Evolutionary conservation across 2,329 filamentous ascomycete species (phyloP).

Genomic region (Xylariaceae sp.): DNA sequence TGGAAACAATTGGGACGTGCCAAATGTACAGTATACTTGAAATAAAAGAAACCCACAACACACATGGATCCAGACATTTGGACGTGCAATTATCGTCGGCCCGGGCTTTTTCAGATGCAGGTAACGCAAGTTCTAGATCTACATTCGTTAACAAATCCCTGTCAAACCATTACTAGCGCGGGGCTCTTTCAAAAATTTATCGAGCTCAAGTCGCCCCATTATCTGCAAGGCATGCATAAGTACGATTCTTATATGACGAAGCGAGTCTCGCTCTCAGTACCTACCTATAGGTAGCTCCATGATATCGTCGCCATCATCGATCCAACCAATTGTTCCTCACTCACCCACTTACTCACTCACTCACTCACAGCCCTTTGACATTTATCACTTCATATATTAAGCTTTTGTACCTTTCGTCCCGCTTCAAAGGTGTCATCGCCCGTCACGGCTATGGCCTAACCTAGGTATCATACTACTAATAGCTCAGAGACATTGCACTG

Average conservation of each 20-base stretch:
- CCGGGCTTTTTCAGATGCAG: background rate
- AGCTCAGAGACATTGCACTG: background rate
- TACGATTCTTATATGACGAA: background rate
- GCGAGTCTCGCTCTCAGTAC: no score
- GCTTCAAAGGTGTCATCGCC: background rate
- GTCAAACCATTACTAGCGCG: no score
- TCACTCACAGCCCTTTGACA: no score
- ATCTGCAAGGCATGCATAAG: background rate
- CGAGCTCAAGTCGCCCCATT: conserved; percentile 12
- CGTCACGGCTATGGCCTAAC: no score
- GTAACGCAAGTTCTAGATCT: conserved; percentile 17
- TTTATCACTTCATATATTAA: background rate
- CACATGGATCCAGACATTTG: background rate
- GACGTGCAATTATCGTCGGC: background rate
- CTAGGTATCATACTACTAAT: background rate
- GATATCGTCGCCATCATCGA: conserved; percentile 16
- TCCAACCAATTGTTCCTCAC: conserved; percentile 8
- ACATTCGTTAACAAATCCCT: no score
- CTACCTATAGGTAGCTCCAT: background rate
- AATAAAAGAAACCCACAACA: no score
- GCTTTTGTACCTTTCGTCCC: background rate
- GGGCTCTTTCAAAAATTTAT: conserved; percentile 22
- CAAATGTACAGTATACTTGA: background rate
- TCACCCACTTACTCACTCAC: no score
- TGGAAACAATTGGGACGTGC: background rate